Evolutionary conservation across 2,329 filamentous ascomycete species (phyloP), one percentile per base, ranked within the genome.

Genomic region (Dactylonectria estremocensis): DNA sequence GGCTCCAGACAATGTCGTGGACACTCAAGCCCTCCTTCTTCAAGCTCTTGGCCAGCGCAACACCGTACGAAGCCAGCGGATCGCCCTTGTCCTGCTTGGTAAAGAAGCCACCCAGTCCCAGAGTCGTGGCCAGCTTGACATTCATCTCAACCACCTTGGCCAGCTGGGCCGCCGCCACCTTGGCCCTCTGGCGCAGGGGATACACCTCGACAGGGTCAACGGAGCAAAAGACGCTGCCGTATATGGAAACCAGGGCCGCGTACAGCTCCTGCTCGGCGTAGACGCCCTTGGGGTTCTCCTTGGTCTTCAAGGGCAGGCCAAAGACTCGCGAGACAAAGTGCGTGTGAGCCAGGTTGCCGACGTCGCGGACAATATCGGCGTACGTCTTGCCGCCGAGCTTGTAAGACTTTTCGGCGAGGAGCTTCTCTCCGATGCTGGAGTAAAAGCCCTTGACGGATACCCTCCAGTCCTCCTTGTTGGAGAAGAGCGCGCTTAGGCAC

Each of bases 301-400:
- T 77, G 0, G 88, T 90, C 82, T 93, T 93, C 45, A 94, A 82
- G 0, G 92, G 91, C 3, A 94, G 81, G 55, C 89, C 88, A 76
- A 93, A 92, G 22, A 85, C 84, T 5, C 87, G 85, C 2, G 91
- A 83, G 0, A 88, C 89, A 46, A 93, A 93, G 72, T 89, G 85
- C 3, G 90, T 88, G 6, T 91, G 91, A 0, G 86, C 87, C 28
- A 93, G 80, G 75, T 94, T 94, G 28, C 89, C 91, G 1, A 94
- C 87, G 62, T 93, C 90, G 24, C 90, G 88, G 10, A 93, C 83
- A 4, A 95, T 85, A 72, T 96, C 93, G 46, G 94, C 87, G 76
- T 93, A 91, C 4, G 84, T 87, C 61, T 73, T 76, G 1, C 78
- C 81, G 31, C 74, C 81, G 2, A 95, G 85, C 64, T 85, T 87